Evolutionary conservation across 1,284 basidiomycete species (phyloP), one percentile per base, ranked within the genome.

Genomic region (Neolentinus lepideus): DNA sequence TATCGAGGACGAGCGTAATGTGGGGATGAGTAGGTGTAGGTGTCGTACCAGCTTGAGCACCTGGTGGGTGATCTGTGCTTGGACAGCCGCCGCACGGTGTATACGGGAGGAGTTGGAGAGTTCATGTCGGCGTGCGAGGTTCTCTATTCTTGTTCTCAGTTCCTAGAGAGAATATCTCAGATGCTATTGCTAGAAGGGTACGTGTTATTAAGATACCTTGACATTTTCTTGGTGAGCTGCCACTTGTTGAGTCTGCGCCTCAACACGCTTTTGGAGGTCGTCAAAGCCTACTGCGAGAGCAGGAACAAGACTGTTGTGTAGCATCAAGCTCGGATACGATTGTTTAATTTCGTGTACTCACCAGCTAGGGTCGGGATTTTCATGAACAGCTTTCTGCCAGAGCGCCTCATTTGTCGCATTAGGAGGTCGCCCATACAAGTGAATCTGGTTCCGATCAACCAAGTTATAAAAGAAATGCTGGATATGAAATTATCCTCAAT

Each of bases 381-480:
- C 90, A 53, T 84, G 74, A 10, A 84, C 71, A 10, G 92, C 92
- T 61, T 87, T 88, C 62, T 88, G 83, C 92, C 92, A 94, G 53
- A 88, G 66, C 4, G 77, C 76, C 43, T 93, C 90, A 58, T 91
- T 88, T 4, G 76, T 80, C 1, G 86, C 87, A 61, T 88, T 90
- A 3, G 75, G 66, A 6, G 92, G 92, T 27, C 90, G 81, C 3
- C 83, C 86, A 62, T 92, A 94, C 56, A 84, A 64, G 26, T 75
- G 75, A 1, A 89, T 80, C 61, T 88, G 80, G 2, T 75, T 75
- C 0, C 90, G 87, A 60, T 91, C 88, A 4, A 94, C 92, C 2
- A 92, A 75, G 63, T 94, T 94, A 68, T 94, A 94, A 66, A 92
- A 94, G 62, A 83, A 85, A 67, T 92, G 81, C 87, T 91, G n/a